Percentiles rank a stretch among this genome's conserved stretches.
phyloP scores from a whole-genome alignment of 2,329 filamentous ascomycete genomes.

The Fusarium beomiforme region DNA sequence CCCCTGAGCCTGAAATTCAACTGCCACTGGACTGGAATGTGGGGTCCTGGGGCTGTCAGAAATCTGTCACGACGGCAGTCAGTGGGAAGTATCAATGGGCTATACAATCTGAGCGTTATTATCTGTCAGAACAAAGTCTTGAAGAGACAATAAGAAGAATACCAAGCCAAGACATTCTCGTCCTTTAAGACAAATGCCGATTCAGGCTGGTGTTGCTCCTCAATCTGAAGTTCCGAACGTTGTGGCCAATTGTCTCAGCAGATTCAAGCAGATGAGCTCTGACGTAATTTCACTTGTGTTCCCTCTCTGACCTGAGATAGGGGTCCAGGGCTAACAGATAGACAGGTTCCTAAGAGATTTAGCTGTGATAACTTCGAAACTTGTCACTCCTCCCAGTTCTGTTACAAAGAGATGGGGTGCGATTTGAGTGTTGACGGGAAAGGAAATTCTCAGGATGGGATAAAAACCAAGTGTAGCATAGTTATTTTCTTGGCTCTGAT shows the following conservation, averaged over 20 bases:
- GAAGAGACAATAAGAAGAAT: background rate
- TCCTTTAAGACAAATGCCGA: background rate
- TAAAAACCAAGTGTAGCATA: conserved; percentile 17
- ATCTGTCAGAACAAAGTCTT: background rate
- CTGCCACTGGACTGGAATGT: conserved; percentile 12
- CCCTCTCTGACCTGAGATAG: background rate
- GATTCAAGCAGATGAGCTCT: conserved; percentile 7
- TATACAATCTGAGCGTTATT: background rate
- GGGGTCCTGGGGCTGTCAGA: conserved; percentile 3
- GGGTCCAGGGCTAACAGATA: conserved; percentile 13
- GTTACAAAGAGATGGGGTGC: conserved; percentile 26
- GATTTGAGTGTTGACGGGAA: background rate
- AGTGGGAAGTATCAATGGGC: background rate
- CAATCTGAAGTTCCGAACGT: background rate
- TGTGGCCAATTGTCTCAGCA: conserved; percentile 7
- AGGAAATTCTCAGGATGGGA: conserved; percentile 2
- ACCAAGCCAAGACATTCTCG: background rate
- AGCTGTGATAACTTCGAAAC: background rate
- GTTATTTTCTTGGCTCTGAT: conserved; percentile 7
- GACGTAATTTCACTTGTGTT: conserved; percentile 25
- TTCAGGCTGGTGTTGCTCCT: background rate
- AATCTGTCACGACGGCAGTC: background rate
- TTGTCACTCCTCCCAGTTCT: background rate
- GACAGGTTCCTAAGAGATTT: background rate
- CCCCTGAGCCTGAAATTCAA: conserved; percentile 24